phyloP scores from a whole-genome alignment of 805 yeast species.

The Wickerhamiella dianesei region DNA sequence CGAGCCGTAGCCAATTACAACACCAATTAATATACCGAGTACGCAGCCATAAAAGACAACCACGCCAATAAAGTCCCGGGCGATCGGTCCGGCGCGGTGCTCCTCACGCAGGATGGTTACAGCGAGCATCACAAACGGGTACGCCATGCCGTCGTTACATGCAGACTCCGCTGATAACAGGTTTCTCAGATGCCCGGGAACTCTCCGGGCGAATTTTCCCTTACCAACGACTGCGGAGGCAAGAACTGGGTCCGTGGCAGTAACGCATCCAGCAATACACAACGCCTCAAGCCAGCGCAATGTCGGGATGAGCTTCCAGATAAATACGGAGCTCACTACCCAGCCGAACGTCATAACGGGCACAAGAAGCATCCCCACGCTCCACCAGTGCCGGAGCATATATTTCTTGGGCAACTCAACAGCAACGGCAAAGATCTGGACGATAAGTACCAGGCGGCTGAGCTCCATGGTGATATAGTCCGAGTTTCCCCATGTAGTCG shows the following conservation, averaged over 20 bases:
- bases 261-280: constrained; percentile 71
- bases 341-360: constrained; percentile 90
- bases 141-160: constrained; percentile 93
- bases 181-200: constrained; percentile 84
- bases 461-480: constrained; percentile 74
- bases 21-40: constrained; percentile 67
- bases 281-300: constrained; percentile 59
- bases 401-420: constrained; percentile 86
- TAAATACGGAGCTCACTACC: constrained; percentile 66
- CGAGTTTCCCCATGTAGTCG: constrained; percentile 71
- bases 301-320: constrained; percentile 65
- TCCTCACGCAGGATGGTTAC: constrained; percentile 52
- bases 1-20: constrained; percentile 54
- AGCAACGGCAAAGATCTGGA: constrained; percentile 88
- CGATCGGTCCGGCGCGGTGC: constrained; percentile 52
- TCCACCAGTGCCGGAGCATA: constrained; percentile 70
- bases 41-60: constrained; percentile 72
- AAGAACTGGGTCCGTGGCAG: constrained; percentile 90
- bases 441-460: constrained; percentile 66
- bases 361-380: constrained; percentile 57
- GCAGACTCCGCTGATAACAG: constrained; percentile 76
- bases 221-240: constrained; percentile 94
- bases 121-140: constrained; percentile 68
- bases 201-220: constrained; percentile 80
- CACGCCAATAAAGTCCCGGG: constrained; percentile 66